A percentile compares a stretch with the other conserved stretches of the same genome.
Conservation (phyloP, 495 filamentous ascomycete genomes). For the Talaromyces thailandensis region DNA sequence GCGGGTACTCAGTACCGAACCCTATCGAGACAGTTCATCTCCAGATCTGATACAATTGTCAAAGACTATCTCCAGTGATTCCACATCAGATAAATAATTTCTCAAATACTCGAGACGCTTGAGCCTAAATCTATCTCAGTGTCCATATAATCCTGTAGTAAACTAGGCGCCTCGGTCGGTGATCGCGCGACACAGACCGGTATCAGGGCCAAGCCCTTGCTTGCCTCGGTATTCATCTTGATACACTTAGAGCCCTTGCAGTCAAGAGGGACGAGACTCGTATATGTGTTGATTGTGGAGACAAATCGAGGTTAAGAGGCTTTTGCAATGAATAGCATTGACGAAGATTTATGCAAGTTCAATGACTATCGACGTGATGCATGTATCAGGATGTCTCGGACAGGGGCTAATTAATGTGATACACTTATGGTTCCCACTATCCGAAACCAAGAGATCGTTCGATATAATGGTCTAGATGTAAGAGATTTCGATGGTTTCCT, state of each 20-base stretch:
- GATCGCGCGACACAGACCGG: neutral
- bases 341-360: neutral
- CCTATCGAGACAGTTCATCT: neutral
- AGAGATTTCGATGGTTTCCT: neutral
- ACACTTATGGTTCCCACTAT: neutral
- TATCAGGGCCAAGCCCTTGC: neutral
- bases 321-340: neutral
- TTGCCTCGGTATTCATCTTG: neutral
- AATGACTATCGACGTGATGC: neutral
- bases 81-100: neutral
- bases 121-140: neutral
- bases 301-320: too few species aligned
- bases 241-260: neutral
- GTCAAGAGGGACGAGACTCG: neutral
- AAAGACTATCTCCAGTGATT: neutral
- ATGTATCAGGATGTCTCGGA: neutral
- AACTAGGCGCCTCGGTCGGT: neutral
- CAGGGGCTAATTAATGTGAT: neutral
- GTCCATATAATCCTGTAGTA: neutral
- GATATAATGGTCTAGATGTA: neutral
- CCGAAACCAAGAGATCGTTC: neutral
- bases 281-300: neutral
- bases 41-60: neutral
- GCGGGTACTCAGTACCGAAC: neutral
- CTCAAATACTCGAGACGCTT: neutral